Evolutionary conservation across 2,329 filamentous ascomycete genomes (phyloP).

Genomic region (Epicoccum sorghinum): DNA sequence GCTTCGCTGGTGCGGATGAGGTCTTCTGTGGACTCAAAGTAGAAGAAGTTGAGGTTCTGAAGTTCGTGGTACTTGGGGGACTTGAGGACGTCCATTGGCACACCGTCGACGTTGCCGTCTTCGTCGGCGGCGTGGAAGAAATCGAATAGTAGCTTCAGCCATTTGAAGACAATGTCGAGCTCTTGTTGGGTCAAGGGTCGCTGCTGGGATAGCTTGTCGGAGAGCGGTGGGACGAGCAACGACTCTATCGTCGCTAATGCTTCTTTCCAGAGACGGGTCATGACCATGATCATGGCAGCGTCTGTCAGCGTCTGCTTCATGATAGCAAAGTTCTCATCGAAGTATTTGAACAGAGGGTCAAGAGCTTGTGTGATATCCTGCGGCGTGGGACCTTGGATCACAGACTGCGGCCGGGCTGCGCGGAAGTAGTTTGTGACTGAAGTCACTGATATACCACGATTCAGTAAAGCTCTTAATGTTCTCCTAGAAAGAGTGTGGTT

Average conservation of each 20-base stretch:
- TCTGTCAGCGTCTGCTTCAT: constrained; percentile 97
- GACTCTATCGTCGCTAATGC: constrained; percentile 89
- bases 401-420: constrained; percentile 54
- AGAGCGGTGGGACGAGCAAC: constrained; percentile 88
- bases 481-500: constrained; percentile 84
- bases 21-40: constrained; percentile 89
- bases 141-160: constrained; percentile 86
- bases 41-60: constrained; percentile 97
- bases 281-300: constrained; percentile 97
- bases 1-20: constrained; percentile 94
- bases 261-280: constrained; percentile 98
- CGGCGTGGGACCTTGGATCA: constrained; percentile 65
- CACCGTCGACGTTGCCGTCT: constrained; percentile 82
- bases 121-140: constrained; percentile 97
- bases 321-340: constrained; percentile 98
- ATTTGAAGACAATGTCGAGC: constrained; percentile 92
- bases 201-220: constrained; percentile 90
- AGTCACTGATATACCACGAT: constrained; percentile 73
- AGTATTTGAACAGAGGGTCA: constrained; percentile 87
- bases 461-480: constrained; percentile 76
- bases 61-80: constrained; percentile 98
- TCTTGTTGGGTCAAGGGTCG: constrained; percentile 84
- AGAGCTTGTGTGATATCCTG: constrained; percentile 81
- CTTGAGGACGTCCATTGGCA: constrained; percentile 89
- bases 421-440: constrained; percentile 74